Base-by-base conservation (phyloP, 805 yeast species). In the Isabelozyma heimii region DNA sequence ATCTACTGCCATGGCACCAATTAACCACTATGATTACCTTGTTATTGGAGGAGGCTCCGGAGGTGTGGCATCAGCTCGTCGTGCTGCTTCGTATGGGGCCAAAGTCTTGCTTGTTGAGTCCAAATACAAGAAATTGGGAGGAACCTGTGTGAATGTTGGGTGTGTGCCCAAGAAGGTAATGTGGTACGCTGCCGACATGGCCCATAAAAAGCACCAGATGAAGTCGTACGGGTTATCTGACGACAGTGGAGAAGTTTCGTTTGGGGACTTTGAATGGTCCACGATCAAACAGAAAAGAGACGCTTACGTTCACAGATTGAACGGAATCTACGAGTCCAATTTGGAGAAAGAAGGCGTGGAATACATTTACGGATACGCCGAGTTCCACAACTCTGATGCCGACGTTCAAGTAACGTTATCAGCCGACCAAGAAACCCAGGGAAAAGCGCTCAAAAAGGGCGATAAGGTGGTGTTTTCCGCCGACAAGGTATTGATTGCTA, bases 41-140 rank as follows among this genome's bases (percentile, higher is more conserved):
- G 99, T 94, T 50, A 94, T 94, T 56, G 99, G 99, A 46, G 99
- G 99, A 50, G 99, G 99, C 12, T 90, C 97, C 37, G 99, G 98
- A 43, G 99, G 99, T 57, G 97, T 94, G 42, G 97, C 99, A n/a
- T 85, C 95, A 16, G 95, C 97, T 13, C 84, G 99, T 69, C 83
- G 98, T 60, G 98, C 99, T 10, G 97, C 98, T 37, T 79, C 83
- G 30, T 83, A 91, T 59, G 99, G 99, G 24, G 96, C 95, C 24
- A 89, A 90, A 57, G 85, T 94, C 1, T 74, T 91, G 46, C 63
- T 94, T 16, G 77, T 94, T 47, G 99, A 94, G 69, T 82, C 89
- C 39, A 81, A 83, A 46, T 85, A 77, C 54, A 56, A 69, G 46
- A 69, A 67, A 58, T 79, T 94, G 70, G 99, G 99, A 50, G 99